A percentile compares a stretch with the other conserved stretches of the same genome.
Evolutionary conservation across 2,329 filamentous ascomycete genomes (phyloP).

Genomic region (Cadophora luteo-olivacea): DNA sequence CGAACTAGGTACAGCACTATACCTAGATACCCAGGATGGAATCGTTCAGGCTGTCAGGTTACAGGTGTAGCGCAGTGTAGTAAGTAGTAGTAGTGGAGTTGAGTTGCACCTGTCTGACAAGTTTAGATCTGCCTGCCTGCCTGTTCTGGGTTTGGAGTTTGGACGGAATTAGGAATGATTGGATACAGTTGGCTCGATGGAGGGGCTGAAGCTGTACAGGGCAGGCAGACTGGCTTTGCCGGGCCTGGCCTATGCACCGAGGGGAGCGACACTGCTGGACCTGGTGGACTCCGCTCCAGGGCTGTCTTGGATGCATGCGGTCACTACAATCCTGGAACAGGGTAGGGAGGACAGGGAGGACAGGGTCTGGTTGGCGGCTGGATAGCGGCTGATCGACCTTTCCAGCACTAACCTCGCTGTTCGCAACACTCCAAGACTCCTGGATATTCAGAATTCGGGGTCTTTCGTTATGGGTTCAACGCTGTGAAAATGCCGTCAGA

Average conservation of each 20-base stretch:
- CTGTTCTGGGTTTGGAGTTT: background rate
- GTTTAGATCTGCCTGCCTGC: conserved; percentile 1
- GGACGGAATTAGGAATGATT: background rate
- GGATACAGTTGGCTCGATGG: background rate
- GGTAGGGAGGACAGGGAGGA: too few species aligned
- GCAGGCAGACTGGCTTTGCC: background rate
- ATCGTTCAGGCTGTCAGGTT: background rate
- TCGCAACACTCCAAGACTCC: background rate
- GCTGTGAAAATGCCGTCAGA: background rate
- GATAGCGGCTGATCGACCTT: background rate
- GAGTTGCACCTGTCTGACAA: conserved; percentile 1
- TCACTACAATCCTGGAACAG: background rate
- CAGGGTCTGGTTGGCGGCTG: background rate
- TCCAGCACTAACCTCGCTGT: background rate
- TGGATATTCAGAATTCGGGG: background rate
- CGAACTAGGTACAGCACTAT: background rate
- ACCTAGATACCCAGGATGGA: background rate
- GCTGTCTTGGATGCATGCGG: background rate
- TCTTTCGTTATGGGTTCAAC: background rate
- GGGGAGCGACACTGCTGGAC: background rate
- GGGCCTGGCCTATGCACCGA: background rate
- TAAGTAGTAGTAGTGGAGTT: background rate
- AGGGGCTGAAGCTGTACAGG: background rate
- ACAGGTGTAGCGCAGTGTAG: background rate
- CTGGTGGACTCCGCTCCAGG: background rate